Evolutionary conservation across 495 filamentous ascomycete species (phyloP).

Genomic region (Aspergillus avenaceus): DNA sequence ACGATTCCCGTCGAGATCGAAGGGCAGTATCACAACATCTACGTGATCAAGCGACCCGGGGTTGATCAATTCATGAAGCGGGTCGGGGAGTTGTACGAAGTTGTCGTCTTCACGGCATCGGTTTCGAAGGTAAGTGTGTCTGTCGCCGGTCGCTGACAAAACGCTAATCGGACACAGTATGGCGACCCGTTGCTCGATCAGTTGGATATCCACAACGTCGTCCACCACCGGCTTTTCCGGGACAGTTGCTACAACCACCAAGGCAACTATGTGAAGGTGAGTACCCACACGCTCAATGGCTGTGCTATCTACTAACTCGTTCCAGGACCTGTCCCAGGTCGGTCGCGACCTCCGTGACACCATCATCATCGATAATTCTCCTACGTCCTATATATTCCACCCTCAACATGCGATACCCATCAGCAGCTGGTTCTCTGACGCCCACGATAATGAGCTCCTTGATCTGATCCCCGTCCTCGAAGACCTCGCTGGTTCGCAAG

Average conservation of each 20-base stretch:
- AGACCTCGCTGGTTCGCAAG: conserved; percentile 82
- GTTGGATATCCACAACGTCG: conserved; percentile 92
- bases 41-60: conserved; percentile 96
- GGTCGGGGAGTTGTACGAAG: conserved; percentile 95
- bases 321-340: conserved; percentile 86
- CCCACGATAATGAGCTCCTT: conserved; percentile 97
- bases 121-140: conserved; percentile 80
- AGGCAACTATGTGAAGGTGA: conserved; percentile 94
- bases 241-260: conserved; percentile 99
- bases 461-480: conserved; percentile 98
- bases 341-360: conserved; percentile 94
- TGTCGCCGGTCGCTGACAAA: not conserved
- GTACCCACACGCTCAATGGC: too few relatives aligned
- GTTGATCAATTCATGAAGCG: conserved; percentile 99
- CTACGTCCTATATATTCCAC: conserved; percentile 99
- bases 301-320: conserved; percentile 8
- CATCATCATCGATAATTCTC: conserved; percentile 99
- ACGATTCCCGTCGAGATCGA: conserved; percentile 99
- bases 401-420: conserved; percentile 98
- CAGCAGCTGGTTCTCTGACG: conserved; percentile 99
- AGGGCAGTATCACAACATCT: conserved; percentile 98
- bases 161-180: conserved; percentile 55
- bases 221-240: conserved; percentile 93
- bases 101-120: conserved; percentile 97
- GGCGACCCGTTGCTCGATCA: conserved; percentile 96